Conservation (phyloP, 345 rosid species). For the Mangifera indica region DNA sequence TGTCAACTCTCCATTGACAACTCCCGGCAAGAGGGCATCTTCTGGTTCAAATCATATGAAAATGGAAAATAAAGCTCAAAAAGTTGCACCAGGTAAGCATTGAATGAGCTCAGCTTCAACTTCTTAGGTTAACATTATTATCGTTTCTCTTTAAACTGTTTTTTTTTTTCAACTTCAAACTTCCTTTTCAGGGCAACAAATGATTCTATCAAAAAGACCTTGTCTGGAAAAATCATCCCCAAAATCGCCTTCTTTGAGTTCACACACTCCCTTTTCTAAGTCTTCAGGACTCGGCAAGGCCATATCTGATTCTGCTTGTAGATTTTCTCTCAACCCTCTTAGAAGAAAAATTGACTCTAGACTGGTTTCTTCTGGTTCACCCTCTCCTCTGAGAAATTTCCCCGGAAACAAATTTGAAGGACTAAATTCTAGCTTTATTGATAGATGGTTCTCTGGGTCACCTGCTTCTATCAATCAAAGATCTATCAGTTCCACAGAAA, state of each 20-base stretch:
- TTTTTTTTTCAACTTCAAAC: neutral
- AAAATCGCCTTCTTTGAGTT: slow-evolving; percentile 29
- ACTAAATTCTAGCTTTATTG: slow-evolving; percentile 20
- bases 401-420: slow-evolving; percentile 12
- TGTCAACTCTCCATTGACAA: slow-evolving; percentile 14
- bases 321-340: slow-evolving; percentile 24
- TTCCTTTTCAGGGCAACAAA: slow-evolving; percentile 29
- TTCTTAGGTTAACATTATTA: too few species aligned
- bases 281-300: slow-evolving; percentile 3
- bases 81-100: slow-evolving; percentile 28
- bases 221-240: slow-evolving; percentile 19
- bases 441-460: slow-evolving; percentile 27
- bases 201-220: slow-evolving; percentile 24
- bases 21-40: slow-evolving; percentile 27
- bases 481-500: slow-evolving; percentile 3
- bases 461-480: slow-evolving; percentile 15
- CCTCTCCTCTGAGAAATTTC: slow-evolving; percentile 23
- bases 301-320: slow-evolving; percentile 11
- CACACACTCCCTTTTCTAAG: slow-evolving; percentile 1
- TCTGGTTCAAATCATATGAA: slow-evolving; percentile 25
- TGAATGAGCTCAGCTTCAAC: neutral
- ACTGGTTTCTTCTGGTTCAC: slow-evolving; percentile 19
- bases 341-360: slow-evolving; percentile 23
- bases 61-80: slow-evolving; percentile 26
- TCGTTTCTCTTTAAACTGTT: neutral